A percentile compares a stretch with the other conserved stretches of the same genome.
phyloP scores from a whole-genome alignment of 2,329 filamentous ascomycete genomes.

The Cyclaneusma minus region DNA sequence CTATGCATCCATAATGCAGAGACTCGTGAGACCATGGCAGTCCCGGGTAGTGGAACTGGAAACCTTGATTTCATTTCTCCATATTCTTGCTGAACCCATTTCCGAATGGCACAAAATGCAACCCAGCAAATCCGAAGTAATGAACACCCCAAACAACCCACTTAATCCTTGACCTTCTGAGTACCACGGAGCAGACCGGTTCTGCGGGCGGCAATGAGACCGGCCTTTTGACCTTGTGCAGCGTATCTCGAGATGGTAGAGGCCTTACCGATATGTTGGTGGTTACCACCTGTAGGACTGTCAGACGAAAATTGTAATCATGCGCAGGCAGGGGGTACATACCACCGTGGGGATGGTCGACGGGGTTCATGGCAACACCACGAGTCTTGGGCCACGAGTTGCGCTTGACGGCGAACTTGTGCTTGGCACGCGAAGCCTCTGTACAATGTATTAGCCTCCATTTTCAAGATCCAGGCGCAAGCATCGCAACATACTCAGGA shows the following conservation, averaged over 20 bases:
- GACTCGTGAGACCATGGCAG: too few species aligned
- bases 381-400: conserved; percentile 99
- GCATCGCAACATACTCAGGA: conserved; percentile 55
- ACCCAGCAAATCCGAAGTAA: conserved; percentile 2
- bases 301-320: conserved; percentile 24
- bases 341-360: conserved; percentile 97
- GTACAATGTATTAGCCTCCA: conserved; percentile 28
- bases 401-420: conserved; percentile 99
- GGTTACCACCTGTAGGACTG: conserved; percentile 62
- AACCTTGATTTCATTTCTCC: conserved; percentile 1
- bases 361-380: conserved; percentile 99
- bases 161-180: conserved; percentile 97
- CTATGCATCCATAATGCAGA: too few species aligned
- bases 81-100: conserved; percentile 1
- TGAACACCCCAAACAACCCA: conserved; percentile 10
- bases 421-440: conserved; percentile 99
- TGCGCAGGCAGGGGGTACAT: conserved; percentile 6
- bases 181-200: conserved; percentile 99
- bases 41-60: too few species aligned
- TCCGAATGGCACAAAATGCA: conserved; percentile 2
- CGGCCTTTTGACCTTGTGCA: conserved; percentile 97
- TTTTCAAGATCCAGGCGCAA: conserved; percentile 7
- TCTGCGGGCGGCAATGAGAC: conserved; percentile 99
- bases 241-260: conserved; percentile 99
- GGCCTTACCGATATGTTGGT: conserved; percentile 93